Conservation (phyloP, 78 protist genomes). For the Pigoraptor vietnamica region DNA sequence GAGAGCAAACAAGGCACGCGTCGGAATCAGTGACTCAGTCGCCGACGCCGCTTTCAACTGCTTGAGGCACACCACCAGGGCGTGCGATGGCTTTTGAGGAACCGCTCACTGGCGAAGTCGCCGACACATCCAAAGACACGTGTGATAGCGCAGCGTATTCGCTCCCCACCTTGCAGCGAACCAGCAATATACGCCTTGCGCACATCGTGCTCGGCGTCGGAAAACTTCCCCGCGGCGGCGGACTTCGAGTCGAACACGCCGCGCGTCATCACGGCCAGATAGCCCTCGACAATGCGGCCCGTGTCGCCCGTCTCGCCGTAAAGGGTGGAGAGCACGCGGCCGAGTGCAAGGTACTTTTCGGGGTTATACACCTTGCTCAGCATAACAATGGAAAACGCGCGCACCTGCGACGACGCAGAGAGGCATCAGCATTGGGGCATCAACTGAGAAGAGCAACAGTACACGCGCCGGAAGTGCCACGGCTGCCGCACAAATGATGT, state of each 20-base stretch:
- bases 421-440: not conserved
- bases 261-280: not conserved
- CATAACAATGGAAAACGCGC: not conserved
- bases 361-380: not conserved
- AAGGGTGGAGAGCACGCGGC: not conserved
- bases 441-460: too few relatives aligned
- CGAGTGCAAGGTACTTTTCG: not conserved
- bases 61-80: too few relatives aligned
- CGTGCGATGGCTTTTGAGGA: too few relatives aligned
- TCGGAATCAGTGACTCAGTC: too few relatives aligned
- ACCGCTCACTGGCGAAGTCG: too few relatives aligned
- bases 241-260: not conserved
- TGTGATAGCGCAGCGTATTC: too few relatives aligned
- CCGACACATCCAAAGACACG: too few relatives aligned
- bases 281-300: not conserved
- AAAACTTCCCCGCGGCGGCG: not conserved
- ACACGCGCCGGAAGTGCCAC: too few relatives aligned
- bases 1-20: too few relatives aligned
- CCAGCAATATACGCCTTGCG: not conserved
- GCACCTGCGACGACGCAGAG: not conserved
- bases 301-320: not conserved
- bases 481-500: too few relatives aligned
- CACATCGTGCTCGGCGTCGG: not conserved
- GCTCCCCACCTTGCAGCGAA: not conserved
- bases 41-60: too few relatives aligned